Conservation (phyloP, 345 rosid species). For the Cardamine resedifolia region DNA sequence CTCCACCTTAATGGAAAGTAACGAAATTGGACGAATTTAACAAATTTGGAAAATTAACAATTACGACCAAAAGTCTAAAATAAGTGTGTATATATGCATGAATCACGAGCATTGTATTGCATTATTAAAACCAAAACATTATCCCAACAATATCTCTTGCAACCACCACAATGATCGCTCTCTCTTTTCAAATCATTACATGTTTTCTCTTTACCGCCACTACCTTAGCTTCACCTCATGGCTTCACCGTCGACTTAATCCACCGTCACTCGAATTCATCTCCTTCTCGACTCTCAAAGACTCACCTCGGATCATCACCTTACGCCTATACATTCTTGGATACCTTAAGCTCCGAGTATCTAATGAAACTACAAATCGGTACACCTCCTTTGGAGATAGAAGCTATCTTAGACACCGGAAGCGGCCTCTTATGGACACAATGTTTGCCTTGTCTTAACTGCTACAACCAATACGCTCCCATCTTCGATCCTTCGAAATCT, state of each 20-base stretch:
- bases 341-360: not conserved
- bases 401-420: not conserved
- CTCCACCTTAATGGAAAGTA: not conserved
- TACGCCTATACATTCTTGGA: not conserved
- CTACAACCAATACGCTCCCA: not conserved
- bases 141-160: not conserved
- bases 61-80: not conserved
- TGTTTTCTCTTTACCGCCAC: constrained; percentile 7
- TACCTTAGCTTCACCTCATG: constrained; percentile 1
- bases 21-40: not conserved
- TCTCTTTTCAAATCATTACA: constrained; percentile 10
- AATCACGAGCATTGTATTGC: not conserved
- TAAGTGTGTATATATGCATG: not conserved
- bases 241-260: constrained; percentile 23
- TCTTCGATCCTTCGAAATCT: constrained; percentile 12
- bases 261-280: not conserved
- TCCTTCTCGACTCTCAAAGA: not conserved
- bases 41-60: not conserved
- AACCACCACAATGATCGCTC: not conserved
- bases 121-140: not conserved
- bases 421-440: constrained; percentile 5
- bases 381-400: constrained; percentile 13
- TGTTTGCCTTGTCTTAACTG: constrained; percentile 17
- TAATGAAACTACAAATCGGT: constrained; percentile 29
- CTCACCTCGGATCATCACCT: constrained; percentile 3